These are phyloP conservation scores for Straminergon stramineum DNA, from an alignment of 225 moss, liverwort and hornwort species.

Conservation along the genomic window DNA sequence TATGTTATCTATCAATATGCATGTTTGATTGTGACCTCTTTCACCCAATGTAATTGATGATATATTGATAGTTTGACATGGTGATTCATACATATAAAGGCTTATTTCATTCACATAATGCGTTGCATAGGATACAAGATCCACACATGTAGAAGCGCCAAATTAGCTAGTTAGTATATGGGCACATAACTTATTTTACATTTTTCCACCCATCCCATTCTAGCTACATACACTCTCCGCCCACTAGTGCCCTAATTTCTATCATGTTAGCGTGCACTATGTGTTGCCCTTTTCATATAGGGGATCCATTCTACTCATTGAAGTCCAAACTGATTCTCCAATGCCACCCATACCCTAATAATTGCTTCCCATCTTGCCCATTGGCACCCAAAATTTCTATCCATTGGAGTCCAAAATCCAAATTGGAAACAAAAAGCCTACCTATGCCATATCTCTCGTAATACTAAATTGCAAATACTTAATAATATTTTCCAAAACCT, in stretches of 20 bases:
- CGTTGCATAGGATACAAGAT: accelerated
- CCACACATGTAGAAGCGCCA: background rate
- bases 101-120: background rate
- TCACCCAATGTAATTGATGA: accelerated
- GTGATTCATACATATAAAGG: background rate
- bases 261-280: accelerated
- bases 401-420: too few species aligned
- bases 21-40: background rate
- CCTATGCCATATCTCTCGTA: background rate
- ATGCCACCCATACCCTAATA: background rate
- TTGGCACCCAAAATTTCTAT: background rate
- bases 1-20: accelerated
- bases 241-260: background rate
- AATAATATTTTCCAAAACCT: background rate
- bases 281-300: background rate
- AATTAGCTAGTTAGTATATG: background rate
- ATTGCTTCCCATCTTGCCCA: background rate
- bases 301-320: background rate
- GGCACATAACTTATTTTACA: background rate
- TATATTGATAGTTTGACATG: background rate
- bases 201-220: background rate
- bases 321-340: background rate
- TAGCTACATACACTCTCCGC: background rate
- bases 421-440: background rate
- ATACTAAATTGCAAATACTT: background rate